Conservation (phyloP, 257 asterid genomes). For the Petunia secreta region DNA sequence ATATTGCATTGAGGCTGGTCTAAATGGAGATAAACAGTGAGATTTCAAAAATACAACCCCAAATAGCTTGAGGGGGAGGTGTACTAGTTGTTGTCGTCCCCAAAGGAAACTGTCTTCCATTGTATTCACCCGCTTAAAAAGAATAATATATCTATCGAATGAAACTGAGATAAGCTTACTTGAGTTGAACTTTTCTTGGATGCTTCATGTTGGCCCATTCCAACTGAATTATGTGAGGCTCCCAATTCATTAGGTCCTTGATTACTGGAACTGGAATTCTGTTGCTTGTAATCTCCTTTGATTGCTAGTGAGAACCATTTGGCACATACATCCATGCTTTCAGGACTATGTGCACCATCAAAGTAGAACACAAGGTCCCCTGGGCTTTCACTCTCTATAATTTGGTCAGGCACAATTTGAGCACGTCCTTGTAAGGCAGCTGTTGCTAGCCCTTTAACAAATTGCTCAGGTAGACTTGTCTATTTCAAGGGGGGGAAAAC, state of each 20-base stretch:
- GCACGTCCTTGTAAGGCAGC: constrained; percentile 96
- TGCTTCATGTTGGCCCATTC: constrained; percentile 29
- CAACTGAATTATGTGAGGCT: constrained; percentile 34
- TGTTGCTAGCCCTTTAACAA: constrained; percentile 72
- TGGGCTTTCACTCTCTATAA: constrained; percentile 62
- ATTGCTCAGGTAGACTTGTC: constrained; percentile 89
- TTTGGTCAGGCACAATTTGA: constrained; percentile 74
- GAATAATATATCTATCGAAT: background rate
- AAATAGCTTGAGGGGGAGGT: too few species aligned
- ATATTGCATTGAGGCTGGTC: too few species aligned
- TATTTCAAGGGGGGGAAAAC: constrained; percentile 32
- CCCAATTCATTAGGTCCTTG: constrained; percentile 36
- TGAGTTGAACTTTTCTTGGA: constrained; percentile 47
- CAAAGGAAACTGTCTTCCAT: too few species aligned
- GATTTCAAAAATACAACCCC: too few species aligned
- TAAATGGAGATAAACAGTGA: too few species aligned
- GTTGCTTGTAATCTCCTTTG: constrained; percentile 47
- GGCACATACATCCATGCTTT: constrained; percentile 99
- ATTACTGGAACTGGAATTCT: constrained; percentile 28
- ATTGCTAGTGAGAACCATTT: constrained; percentile 83
- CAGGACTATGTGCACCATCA: constrained; percentile 99
- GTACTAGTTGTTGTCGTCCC: too few species aligned
- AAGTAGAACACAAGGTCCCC: constrained; percentile 83
- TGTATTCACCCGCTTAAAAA: too few species aligned
- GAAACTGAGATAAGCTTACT: constrained; percentile 38